Percentiles rank a stretch among this genome's conserved stretches.
phyloP scores from a whole-genome alignment of 73 alveolate species.

The Uronychia setigera region DNA sequence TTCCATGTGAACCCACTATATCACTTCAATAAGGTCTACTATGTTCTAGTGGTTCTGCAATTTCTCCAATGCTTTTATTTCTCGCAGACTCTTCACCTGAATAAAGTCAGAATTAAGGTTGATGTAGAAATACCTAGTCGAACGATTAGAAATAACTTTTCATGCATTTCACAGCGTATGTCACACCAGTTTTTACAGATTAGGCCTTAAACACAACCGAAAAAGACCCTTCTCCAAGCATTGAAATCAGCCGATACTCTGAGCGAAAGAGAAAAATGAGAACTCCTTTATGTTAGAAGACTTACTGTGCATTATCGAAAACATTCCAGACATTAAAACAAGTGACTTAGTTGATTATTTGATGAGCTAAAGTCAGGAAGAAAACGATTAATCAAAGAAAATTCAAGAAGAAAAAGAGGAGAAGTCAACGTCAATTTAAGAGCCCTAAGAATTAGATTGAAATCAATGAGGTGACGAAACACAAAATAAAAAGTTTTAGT shows the following conservation, averaged over 20 bases:
- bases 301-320: too few relatives aligned
- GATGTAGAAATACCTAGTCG: conserved; percentile 34
- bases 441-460: neutral
- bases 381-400: neutral
- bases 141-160: conserved; percentile 59
- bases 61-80: conserved; percentile 94
- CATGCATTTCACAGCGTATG: conserved; percentile 78
- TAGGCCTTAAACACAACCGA: conserved; percentile 94
- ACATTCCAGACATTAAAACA: neutral
- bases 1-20: conserved; percentile 25
- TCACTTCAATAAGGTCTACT: conserved; percentile 89
- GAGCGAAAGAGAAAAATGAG: too few relatives aligned
- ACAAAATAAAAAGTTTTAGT: neutral
- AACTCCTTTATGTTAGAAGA: too few relatives aligned
- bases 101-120: neutral
- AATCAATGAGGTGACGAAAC: neutral
- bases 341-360: neutral
- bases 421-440: neutral
- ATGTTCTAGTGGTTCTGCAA: conserved; percentile 96
- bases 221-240: conserved; percentile 97
- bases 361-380: neutral
- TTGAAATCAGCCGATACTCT: conserved; percentile 70
- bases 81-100: conserved; percentile 90
- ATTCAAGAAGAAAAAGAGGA: neutral
- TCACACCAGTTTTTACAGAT: conserved; percentile 56